phyloP scores from a whole-genome alignment of 768 basidiomycete species.

The Tubosaeta brunneosetosa region DNA sequence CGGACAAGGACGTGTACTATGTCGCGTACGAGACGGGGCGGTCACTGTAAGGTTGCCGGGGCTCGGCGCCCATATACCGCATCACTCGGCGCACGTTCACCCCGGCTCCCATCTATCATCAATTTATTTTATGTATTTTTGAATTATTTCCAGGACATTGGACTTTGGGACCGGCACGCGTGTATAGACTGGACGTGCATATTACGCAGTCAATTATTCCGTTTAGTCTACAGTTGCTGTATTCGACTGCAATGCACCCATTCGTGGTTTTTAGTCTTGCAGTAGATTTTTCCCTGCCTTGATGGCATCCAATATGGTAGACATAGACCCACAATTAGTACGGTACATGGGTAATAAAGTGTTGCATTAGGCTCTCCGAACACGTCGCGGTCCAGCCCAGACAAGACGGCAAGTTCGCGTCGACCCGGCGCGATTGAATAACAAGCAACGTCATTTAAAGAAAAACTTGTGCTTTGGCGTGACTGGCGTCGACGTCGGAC shows the following conservation, averaged over 20 bases:
- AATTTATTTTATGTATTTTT: constrained; percentile 19
- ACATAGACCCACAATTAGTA: not conserved
- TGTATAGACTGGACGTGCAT: constrained; percentile 4
- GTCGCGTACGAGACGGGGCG: constrained; percentile 38
- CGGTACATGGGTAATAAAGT: not conserved
- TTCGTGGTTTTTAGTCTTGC: constrained; percentile 5
- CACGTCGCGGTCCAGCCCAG: not conserved
- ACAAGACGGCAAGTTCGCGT: not conserved
- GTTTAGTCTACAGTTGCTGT: not conserved
- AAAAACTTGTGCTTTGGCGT: constrained; percentile 36
- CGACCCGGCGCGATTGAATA: no score
- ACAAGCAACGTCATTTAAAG: constrained; percentile 32
- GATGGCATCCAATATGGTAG: not conserved
- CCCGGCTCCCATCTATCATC: not conserved
- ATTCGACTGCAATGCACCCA: constrained; percentile 9
- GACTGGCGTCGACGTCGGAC: constrained; percentile 20
- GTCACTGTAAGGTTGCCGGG: constrained; percentile 25
- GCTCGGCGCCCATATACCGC: no score
- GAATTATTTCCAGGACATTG: constrained; percentile 12
- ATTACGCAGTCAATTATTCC: constrained; percentile 1
- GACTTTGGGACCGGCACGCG: constrained; percentile 11
- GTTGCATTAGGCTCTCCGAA: not conserved
- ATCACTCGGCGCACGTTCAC: constrained; percentile 11
- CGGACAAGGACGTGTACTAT: constrained; percentile 50
- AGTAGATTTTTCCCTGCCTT: not conserved